phyloP scores from a whole-genome alignment of 1,139 yeast species.

The Protomyces inouyei region DNA sequence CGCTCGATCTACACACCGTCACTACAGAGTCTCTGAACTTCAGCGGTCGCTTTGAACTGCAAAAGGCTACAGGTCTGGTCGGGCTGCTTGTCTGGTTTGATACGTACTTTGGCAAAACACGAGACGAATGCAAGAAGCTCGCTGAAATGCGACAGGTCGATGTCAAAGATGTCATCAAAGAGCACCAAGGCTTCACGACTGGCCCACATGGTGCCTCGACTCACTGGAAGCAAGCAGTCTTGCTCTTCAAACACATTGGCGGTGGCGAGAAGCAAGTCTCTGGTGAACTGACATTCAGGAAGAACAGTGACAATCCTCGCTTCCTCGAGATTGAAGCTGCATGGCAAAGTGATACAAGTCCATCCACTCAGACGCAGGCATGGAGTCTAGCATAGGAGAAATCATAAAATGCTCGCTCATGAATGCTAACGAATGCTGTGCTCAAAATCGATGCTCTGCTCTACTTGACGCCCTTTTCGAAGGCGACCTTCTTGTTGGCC shows the following conservation, averaged over 20 bases:
- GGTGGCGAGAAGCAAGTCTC: slow-evolving; percentile 25
- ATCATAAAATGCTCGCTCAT: background rate
- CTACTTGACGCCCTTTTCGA: background rate
- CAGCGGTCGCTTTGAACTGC: slow-evolving; percentile 20
- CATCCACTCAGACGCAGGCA: background rate
- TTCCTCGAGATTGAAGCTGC: slow-evolving; percentile 65
- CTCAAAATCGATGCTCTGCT: background rate
- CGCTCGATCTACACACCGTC: slow-evolving; percentile 57
- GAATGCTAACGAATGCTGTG: background rate
- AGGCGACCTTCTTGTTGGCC: background rate
- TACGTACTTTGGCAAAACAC: slow-evolving; percentile 33
- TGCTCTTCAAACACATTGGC: slow-evolving; percentile 28
- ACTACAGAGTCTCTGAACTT: slow-evolving; percentile 51
- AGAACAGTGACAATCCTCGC: slow-evolving; percentile 37
- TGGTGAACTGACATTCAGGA: slow-evolving; percentile 37
- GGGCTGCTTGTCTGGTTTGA: slow-evolving; percentile 34
- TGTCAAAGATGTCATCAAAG: background rate
- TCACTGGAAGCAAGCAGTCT: slow-evolving; percentile 43
- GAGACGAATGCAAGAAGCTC: slow-evolving; percentile 26
- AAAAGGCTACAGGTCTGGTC: slow-evolving; percentile 28
- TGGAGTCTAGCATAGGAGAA: background rate
- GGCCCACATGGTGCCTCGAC: slow-evolving; percentile 67
- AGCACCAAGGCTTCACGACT: slow-evolving; percentile 58
- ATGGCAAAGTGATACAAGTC: slow-evolving; percentile 36
- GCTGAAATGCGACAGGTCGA: slow-evolving; percentile 9